Percentiles rank a stretch among this genome's conserved stretches.
phyloP scores from a whole-genome alignment of 2,329 filamentous ascomycete genomes.

The Claviceps quebecensis region DNA sequence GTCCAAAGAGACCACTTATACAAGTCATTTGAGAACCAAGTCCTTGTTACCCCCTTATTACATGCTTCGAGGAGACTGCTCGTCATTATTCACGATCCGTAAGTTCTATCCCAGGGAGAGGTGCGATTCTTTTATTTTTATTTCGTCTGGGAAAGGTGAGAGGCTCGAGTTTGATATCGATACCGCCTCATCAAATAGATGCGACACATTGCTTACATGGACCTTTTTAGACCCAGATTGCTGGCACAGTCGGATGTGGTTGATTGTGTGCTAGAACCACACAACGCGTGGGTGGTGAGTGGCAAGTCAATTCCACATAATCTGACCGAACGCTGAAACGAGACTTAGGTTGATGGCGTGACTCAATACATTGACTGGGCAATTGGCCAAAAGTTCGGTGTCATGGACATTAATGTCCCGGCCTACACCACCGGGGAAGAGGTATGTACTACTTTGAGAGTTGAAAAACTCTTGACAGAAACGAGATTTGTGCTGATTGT shows the following conservation, averaged over 20 bases:
- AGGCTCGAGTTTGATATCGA: too few relatives aligned
- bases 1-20: constrained; percentile 62
- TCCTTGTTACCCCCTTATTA: constrained; percentile 65
- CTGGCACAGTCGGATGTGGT: constrained; percentile 51
- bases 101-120: constrained; percentile 22
- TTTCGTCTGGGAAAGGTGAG: too few relatives aligned
- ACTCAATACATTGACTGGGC: constrained; percentile 79
- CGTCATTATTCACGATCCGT: constrained; percentile 85
- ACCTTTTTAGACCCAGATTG: constrained; percentile 44
- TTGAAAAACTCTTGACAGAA: not conserved
- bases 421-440: constrained; percentile 55
- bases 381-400: constrained; percentile 56
- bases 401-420: constrained; percentile 87
- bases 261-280: constrained; percentile 62
- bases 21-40: constrained; percentile 72
- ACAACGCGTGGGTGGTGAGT: constrained; percentile 80
- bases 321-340: constrained; percentile 6
- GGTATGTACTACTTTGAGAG: constrained; percentile 21
- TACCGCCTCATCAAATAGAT: too few relatives aligned
- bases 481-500: not conserved
- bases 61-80: constrained; percentile 54
- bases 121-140: too few relatives aligned
- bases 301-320: not conserved
- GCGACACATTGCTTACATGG: not conserved
- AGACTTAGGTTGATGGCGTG: constrained; percentile 60